Percentiles rank a stretch among this genome's conserved stretches.
These are phyloP conservation scores for Cantharellus anzutake DNA, from an alignment of 768 basidiomycete species.

Conservation along the genomic window DNA sequence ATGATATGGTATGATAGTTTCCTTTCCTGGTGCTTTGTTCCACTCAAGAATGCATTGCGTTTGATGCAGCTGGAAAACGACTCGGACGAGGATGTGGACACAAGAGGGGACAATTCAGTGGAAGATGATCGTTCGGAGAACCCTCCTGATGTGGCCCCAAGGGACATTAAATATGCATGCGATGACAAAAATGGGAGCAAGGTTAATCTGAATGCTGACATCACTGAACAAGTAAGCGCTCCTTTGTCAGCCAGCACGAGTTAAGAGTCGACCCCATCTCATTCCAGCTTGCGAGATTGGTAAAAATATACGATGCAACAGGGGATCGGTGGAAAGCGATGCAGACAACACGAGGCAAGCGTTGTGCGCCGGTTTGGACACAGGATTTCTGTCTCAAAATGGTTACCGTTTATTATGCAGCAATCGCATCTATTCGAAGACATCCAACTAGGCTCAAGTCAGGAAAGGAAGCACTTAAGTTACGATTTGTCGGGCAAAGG, in stretches of 20 bases:
- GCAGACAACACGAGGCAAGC: neutral
- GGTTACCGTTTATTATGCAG: neutral
- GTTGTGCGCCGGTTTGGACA: neutral
- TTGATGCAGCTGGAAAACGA: neutral
- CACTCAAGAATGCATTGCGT: neutral
- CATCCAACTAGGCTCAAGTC: neutral
- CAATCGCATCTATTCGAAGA: neutral
- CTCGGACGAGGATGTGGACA: neutral
- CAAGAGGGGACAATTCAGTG: neutral
- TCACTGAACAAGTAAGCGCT: constrained; percentile 43
- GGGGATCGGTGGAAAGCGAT: constrained; percentile 52
- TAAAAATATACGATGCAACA: constrained; percentile 38
- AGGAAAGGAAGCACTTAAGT: neutral
- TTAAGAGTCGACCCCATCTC: neutral
- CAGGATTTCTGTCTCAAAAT: neutral
- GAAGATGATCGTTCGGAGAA: neutral
- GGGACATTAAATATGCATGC: constrained; percentile 2
- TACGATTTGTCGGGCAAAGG: constrained; percentile 36
- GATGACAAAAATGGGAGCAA: neutral
- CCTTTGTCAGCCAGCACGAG: neutral
- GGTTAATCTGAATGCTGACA: constrained; percentile 40
- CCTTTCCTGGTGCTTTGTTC: neutral
- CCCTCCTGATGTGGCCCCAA: neutral
- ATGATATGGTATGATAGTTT: neutral
- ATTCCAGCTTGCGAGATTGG: constrained; percentile 23